Percentiles rank a stretch among this genome's conserved stretches.
phyloP scores from a whole-genome alignment of 805 yeast genomes.

The Lipomyces sp. region DNA sequence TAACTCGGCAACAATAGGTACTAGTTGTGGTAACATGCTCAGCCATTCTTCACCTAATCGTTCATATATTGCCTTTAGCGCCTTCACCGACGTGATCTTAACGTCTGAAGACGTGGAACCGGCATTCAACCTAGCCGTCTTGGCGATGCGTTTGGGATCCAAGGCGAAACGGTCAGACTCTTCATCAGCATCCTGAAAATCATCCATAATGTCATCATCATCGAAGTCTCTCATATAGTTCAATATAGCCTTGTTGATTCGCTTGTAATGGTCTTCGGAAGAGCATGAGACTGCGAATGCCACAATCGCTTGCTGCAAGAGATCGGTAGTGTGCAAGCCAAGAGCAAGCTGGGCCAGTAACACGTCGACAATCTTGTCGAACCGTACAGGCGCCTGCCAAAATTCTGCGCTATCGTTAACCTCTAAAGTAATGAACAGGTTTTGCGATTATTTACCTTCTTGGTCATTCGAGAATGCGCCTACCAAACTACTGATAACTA shows the following conservation, averaged over 20 bases:
- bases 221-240: slow-evolving; percentile 70
- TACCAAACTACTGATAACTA: slow-evolving; percentile 71
- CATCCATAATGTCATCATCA: slow-evolving; percentile 49
- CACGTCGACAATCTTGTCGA: slow-evolving; percentile 67
- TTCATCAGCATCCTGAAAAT: slow-evolving; percentile 13
- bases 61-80: slow-evolving; percentile 80
- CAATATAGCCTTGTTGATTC: slow-evolving; percentile 65
- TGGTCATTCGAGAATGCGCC: slow-evolving; percentile 66
- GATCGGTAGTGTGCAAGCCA: slow-evolving; percentile 23
- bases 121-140: slow-evolving; percentile 25
- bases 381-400: slow-evolving; percentile 89
- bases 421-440: not conserved
- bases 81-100: slow-evolving; percentile 78
- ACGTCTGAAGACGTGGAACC: slow-evolving; percentile 27
- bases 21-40: slow-evolving; percentile 85
- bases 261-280: slow-evolving; percentile 68
- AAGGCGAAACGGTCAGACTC: slow-evolving; percentile 9
- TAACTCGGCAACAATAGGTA: slow-evolving; percentile 93
- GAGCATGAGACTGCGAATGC: slow-evolving; percentile 70
- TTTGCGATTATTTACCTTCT: slow-evolving; percentile 12
- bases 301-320: slow-evolving; percentile 78
- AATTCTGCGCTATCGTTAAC: slow-evolving; percentile 85
- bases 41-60: slow-evolving; percentile 96
- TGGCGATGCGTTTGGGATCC: slow-evolving; percentile 23
- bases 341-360: slow-evolving; percentile 65